Base-by-base conservation (phyloP, 148 eudicot genomes). In the Nepenthes gracilis region DNA sequence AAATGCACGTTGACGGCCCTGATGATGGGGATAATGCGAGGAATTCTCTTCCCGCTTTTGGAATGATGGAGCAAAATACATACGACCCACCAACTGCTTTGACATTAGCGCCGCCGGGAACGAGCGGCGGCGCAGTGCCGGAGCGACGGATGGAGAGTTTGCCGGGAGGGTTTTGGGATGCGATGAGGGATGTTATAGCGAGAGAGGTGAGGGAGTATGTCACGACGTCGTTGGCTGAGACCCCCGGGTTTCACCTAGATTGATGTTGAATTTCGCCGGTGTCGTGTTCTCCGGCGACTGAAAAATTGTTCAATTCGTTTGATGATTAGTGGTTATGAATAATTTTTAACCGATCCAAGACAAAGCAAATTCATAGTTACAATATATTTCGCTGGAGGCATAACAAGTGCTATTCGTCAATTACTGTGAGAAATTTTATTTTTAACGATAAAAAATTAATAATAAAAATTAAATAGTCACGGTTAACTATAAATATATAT, bases 141-240 rank as follows among this genome's bases (percentile, higher is more conserved):
- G 36, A 43, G 57, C 63, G 66, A 72, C 2, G 56, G 58, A 1
- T 13, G 64, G 75, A 72, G 75, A 15, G 36, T 6, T 23, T 58
- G 49, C 70, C 78, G 43, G 58, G 12, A 63, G 84, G 60, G 72
- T 79, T 85, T 63, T 85, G 82, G 86, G 84, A 73, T 58, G 75
- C 36, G 70, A 81, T 85, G 90, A 84, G 80, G 69, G 65, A 50
- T 49, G 86, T 77, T 43, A 79, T 81, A 12, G 86, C 86, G 12
- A 81, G 80, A 64, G 90, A 84, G 68, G 90, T 84, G 66, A 75
- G 72, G 68, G 86, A 79, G 34, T 82, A 81, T 35, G 86, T 81
- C 43, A 72, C 82, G 70, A 58, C 86, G 67, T 70, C 90, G 77
- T 81, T 74, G 2, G 37, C 50, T 2, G 40, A 47, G 15, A 11